Base-by-base conservation (phyloP, 1,284 basidiomycete species). In the Fomitopsis palustris region DNA sequence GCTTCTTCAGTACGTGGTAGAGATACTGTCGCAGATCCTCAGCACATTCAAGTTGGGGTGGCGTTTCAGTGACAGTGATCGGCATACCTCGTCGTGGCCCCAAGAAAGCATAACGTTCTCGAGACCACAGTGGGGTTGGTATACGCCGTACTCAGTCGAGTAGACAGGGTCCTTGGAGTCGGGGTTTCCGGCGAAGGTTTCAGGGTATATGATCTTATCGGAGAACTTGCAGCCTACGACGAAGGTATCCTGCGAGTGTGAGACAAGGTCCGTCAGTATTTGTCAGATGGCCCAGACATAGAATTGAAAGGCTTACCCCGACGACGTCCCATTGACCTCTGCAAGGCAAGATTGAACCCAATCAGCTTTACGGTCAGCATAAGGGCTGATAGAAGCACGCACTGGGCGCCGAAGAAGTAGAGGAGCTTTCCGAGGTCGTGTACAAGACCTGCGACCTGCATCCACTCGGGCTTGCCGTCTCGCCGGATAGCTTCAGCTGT, bases 251-350 rank as follows among this genome's bases (percentile, higher is more conserved):
- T 89, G 31, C 29, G 12, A 27, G 29, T 14, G 62, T 57, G 61
- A 51, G 41, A 37, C 31, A 19, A n/a, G 41, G 23, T 45, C n/a
- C 37, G 55, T 51, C 53, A 57, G 52, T 47, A 55, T 27, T 17
- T 33, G 53, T n/a, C 41, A n/a, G 14, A 33, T 33, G 41, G 14
- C 23, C 25, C 27, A 19, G 49, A 52, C 19, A 52, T 29, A 53
- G 19, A 21, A 9, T 9, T 7, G 31, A 33, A 55, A 57, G 16
- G 78, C 85, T 70, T 72, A 90, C 88, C 55, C 90, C 93, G 37
- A 95, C 93, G 54, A 95, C 93, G 64, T 95, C 93, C 94, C 93
- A 96, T 74, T 95, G 93, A 5, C 93, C 92, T 53, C 82, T 80
- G 45, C 60, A 64, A n/a, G 12, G 17, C 25, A 41, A 31, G 38